Evolutionary conservation across 2,329 filamentous ascomycete species (phyloP).

Genomic region (Verticillium alfalfae): DNA sequence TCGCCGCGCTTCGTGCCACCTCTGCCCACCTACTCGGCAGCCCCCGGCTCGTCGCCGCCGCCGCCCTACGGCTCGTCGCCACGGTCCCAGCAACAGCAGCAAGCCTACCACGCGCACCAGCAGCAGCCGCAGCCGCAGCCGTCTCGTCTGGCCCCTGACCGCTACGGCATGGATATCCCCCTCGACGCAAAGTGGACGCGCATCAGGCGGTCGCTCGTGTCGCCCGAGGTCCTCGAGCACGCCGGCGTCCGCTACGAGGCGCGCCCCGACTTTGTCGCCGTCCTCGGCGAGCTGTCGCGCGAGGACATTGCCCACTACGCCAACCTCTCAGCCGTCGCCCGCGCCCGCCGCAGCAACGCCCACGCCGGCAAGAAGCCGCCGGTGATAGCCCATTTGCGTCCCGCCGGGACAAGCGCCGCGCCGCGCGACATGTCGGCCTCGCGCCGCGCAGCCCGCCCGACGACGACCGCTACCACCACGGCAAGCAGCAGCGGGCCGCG

Average conservation of each 20-base stretch:
- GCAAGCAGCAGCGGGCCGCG: background rate
- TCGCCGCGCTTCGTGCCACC: constrained; percentile 35
- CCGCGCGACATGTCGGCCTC: constrained; percentile 19
- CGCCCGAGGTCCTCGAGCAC: constrained; percentile 49
- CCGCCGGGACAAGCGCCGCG: no score
- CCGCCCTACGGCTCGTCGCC: constrained; percentile 8
- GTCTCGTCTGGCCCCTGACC: constrained; percentile 47
- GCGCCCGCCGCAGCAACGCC: constrained; percentile 18
- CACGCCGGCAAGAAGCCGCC: background rate
- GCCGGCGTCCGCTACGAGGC: constrained; percentile 56
- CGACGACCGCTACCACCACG: constrained; percentile 5
- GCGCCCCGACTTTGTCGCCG: constrained; percentile 53
- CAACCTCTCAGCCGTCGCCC: constrained; percentile 39
- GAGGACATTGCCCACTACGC: constrained; percentile 49
- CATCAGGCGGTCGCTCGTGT: constrained; percentile 49
- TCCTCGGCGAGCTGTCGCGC: constrained; percentile 48
- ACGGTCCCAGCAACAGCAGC: constrained; percentile 3
- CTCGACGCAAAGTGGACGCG: constrained; percentile 55
- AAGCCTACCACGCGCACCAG: no score
- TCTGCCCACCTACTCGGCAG: constrained; percentile 18
- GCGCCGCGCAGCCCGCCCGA: constrained; percentile 26
- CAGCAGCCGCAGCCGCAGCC: constrained; percentile 6
- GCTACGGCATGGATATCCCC: constrained; percentile 50
- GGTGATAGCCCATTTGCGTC: no score
- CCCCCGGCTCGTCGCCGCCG: constrained; percentile 10